Conservation (phyloP, 306 rosid genomes). For the Cajanus cajan region DNA sequence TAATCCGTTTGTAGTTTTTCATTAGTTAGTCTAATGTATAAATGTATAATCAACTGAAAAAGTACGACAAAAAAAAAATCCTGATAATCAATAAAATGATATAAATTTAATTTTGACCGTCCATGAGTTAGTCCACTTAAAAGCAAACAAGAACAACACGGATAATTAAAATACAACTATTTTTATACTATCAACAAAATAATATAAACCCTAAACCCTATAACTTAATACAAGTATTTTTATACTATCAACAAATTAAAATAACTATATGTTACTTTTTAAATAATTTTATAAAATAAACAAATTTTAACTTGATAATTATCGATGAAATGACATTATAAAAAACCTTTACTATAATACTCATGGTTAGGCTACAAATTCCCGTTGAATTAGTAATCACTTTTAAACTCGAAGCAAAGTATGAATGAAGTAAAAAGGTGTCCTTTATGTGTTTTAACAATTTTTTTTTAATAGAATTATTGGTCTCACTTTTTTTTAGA, state of each 20-base stretch:
- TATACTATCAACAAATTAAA: not conserved
- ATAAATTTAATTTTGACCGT: too few species aligned
- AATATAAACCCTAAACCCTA: too few species aligned
- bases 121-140: too few species aligned
- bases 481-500: too few species aligned
- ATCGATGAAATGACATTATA: not conserved
- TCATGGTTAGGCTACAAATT: not conserved
- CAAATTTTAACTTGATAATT: not conserved
- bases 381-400: not conserved
- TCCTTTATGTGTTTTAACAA: not conserved
- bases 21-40: not conserved
- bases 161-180: too few species aligned
- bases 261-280: too few species aligned
- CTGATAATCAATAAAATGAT: too few species aligned
- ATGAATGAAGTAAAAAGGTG: not conserved
- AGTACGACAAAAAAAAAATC: not conserved
- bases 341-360: not conserved
- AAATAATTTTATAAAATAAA: not conserved
- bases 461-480: too few species aligned
- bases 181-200: too few species aligned
- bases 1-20: not conserved
- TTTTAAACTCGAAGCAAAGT: not conserved
- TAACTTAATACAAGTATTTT: too few species aligned
- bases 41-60: not conserved
- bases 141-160: too few species aligned